Conservation (phyloP, 768 basidiomycete species). For the Ephemerocybe angulata region DNA sequence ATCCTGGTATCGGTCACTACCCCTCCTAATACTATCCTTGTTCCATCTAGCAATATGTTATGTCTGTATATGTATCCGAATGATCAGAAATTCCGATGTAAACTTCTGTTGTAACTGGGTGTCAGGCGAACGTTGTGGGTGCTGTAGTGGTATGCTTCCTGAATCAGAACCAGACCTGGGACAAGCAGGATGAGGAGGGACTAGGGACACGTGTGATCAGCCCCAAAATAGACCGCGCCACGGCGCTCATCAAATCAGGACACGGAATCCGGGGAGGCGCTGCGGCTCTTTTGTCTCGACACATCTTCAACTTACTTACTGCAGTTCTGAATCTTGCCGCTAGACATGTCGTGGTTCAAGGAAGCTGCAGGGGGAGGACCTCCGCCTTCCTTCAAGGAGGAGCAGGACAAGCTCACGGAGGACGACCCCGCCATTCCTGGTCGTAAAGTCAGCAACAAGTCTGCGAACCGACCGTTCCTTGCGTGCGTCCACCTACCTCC, state of each 20-base stretch:
- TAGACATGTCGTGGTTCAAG: constrained; percentile 64
- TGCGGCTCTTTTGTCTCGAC: too few relatives aligned
- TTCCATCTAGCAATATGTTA: constrained; percentile 11
- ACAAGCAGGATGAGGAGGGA: too few relatives aligned
- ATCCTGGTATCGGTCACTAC: constrained; percentile 5
- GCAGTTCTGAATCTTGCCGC: constrained; percentile 8
- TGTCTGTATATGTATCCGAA: constrained; percentile 11
- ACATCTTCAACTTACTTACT: not conserved
- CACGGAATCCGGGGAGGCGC: too few relatives aligned
- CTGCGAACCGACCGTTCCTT: constrained; percentile 83
- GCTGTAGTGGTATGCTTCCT: too few relatives aligned
- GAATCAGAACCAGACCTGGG: too few relatives aligned
- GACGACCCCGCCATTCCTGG: constrained; percentile 61
- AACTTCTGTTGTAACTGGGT: not conserved
- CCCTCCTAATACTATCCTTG: constrained; percentile 12
- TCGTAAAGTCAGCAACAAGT: constrained; percentile 74
- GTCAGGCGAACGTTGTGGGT: too few relatives aligned
- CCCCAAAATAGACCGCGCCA: too few relatives aligned
- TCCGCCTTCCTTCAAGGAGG: constrained; percentile 35
- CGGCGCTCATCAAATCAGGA: too few relatives aligned
- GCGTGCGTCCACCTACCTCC: constrained; percentile 42
- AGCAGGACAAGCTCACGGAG: constrained; percentile 38
- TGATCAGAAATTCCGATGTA: constrained; percentile 2
- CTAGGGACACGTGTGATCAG: too few relatives aligned
- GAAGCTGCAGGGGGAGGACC: constrained; percentile 40